Evolutionary conservation across 805 yeast genomes (phyloP).

Genomic region (Metschnikowia koreensis): DNA sequence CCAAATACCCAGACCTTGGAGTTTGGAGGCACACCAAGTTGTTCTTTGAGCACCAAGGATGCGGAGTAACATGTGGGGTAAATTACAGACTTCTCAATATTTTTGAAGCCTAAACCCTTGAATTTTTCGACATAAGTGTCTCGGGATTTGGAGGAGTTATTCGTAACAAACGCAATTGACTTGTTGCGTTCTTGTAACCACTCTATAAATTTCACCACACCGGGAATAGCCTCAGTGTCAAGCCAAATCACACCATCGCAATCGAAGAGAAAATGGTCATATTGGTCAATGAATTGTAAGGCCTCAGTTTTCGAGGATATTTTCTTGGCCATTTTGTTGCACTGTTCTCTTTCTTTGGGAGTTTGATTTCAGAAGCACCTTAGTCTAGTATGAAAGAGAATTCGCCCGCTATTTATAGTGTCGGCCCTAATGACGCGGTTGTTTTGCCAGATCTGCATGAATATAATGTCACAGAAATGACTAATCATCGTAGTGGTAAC

Average conservation of each 20-base stretch:
- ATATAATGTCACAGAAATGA: neutral
- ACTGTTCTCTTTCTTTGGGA: neutral
- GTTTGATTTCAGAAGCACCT: neutral
- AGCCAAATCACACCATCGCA: constrained; percentile 46
- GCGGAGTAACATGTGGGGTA: constrained; percentile 42
- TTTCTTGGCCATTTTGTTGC: neutral
- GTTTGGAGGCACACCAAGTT: constrained; percentile 24
- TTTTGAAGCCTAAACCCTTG: constrained; percentile 28
- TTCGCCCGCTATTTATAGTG: neutral
- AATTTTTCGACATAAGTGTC: constrained; percentile 33
- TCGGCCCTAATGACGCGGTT: neutral
- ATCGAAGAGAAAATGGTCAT: constrained; percentile 41
- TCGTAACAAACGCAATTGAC: constrained; percentile 35
- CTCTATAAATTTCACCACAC: constrained; percentile 28
- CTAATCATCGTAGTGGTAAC: neutral
- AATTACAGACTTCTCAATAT: constrained; percentile 27
- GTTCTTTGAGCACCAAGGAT: constrained; percentile 24
- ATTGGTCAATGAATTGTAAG: constrained; percentile 22
- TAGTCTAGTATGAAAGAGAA: no score
- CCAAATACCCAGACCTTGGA: constrained; percentile 43
- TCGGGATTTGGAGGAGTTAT: constrained; percentile 38
- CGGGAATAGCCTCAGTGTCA: constrained; percentile 34
- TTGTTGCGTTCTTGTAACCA: constrained; percentile 24
- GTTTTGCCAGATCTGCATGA: constrained; percentile 2
- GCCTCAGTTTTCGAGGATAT: constrained; percentile 19